Percentiles rank a stretch among this genome's conserved stretches.
Evolutionary conservation across 306 rosid genomes (phyloP).

Genomic region (Pyrus communis): DNA sequence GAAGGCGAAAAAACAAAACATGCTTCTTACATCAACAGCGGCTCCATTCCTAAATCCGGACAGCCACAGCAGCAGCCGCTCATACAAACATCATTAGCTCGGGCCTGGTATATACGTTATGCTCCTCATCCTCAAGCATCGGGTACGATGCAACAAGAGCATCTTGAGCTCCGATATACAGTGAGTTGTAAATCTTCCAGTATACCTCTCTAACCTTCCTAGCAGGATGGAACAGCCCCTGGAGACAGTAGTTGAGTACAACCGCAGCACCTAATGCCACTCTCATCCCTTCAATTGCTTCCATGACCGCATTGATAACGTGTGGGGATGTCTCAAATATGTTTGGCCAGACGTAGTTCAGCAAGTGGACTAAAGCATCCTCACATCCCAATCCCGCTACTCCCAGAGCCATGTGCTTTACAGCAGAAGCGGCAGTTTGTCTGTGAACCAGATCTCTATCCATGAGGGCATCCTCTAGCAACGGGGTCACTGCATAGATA

Average conservation of each 20-base stretch:
- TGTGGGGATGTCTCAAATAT: constrained; percentile 95
- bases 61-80: neutral
- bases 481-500: constrained; percentile 87
- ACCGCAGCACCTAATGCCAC: constrained; percentile 90
- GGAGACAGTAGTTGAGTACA: constrained; percentile 74
- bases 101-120: constrained; percentile 48
- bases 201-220: constrained; percentile 76
- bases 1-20: too few relatives aligned
- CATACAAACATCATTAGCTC: constrained; percentile 57
- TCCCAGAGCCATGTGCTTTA: constrained; percentile 96
- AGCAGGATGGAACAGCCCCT: constrained; percentile 72
- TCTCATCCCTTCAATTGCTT: constrained; percentile 96
- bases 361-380: constrained; percentile 75
- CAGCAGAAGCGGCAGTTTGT: constrained; percentile 97
- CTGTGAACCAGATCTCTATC: constrained; percentile 93
- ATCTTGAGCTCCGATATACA: constrained; percentile 69
- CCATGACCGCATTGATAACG: constrained; percentile 94
- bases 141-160: constrained; percentile 76
- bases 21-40: neutral
- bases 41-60: neutral
- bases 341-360: constrained; percentile 95
- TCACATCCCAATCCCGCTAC: constrained; percentile 98
- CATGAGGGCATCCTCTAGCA: constrained; percentile 95
- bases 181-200: constrained; percentile 71
- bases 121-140: constrained; percentile 51